Percentiles rank a stretch among this genome's conserved stretches.
Evolutionary conservation across 495 filamentous ascomycete species (phyloP).

Genomic region (Neurospora sp.): DNA sequence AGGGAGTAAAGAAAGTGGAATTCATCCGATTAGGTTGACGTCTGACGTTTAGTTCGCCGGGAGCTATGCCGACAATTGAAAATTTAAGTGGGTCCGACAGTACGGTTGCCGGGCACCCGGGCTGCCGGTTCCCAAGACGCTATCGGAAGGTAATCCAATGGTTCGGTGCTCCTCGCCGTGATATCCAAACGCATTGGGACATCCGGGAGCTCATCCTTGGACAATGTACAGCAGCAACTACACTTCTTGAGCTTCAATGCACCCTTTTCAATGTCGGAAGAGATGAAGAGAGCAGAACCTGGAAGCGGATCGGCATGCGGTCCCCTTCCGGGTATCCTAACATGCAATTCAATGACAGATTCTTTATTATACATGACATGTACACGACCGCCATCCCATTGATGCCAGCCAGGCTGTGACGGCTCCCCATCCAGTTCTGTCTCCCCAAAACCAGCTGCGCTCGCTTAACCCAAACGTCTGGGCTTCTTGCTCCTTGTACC

Average conservation of each 20-base stretch:
- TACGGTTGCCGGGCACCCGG: not conserved
- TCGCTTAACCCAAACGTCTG: slow-evolving; percentile 65
- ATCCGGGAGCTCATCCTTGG: not conserved
- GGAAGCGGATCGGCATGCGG: not conserved
- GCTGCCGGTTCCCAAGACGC: not conserved
- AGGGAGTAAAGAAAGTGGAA: not conserved
- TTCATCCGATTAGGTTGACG: not conserved
- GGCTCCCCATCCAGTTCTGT: not conserved
- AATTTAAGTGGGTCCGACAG: not conserved
- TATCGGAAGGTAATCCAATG: not conserved
- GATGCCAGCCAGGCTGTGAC: not conserved
- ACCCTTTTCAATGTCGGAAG: not conserved
- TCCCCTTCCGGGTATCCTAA: not conserved
- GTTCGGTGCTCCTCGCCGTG: not conserved
- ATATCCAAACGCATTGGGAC: not conserved
- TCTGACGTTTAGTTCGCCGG: not conserved
- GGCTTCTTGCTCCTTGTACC: slow-evolving; percentile 75
- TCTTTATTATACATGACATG: slow-evolving; percentile 16
- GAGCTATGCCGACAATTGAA: not conserved
- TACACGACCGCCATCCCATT: slow-evolving; percentile 6
- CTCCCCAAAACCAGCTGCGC: not conserved
- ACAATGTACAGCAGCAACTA: not conserved
- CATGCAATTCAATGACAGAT: not conserved
- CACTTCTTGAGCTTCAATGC: not conserved
- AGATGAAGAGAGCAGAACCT: not conserved